Evolutionary conservation across 164 flowering plant species (phyloP), one percentile per base, ranked within the genome.

Genomic region (Kingdonia uniflora): DNA sequence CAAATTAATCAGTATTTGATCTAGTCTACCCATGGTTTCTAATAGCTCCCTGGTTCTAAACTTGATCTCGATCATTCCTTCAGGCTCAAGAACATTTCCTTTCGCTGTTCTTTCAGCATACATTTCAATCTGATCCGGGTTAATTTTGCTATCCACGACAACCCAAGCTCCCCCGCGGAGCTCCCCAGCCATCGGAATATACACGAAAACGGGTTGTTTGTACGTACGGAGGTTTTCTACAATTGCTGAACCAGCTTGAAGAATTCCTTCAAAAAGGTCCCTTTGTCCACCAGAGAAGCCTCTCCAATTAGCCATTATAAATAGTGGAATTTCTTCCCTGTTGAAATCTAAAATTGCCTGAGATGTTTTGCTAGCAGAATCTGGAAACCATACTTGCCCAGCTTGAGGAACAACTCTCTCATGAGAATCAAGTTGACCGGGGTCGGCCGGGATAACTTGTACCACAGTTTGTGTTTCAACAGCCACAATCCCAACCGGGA

Each of bases 111-210:
- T 65, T 52, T 89, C 99, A 7, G 97, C 99, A 71, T 85, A 94
- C 97, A 94, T 89, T 68, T 94, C 99, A 42, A 94, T 80, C 57
- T 85, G 91, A 60, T 87, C 90, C 8, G 99, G 74, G 65, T 89
- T 94, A 52, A 94, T 87, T 64, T 66, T 71, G 65, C 97, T 80
- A 64, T 89, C 99, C 48, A 94, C 84, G 45, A 94, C 97, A 23
- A 89, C 97, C 99, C 99, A 94, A n/a, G 99, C 97, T 35, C 99
- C 99, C 22, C 97, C 99, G 45, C 97, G 95, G 21, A 94, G 94
- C 71, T 94, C 99, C 20, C 91, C 94, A 81, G 74, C 83, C 95
- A 77, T 83, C 37, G 99, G 99, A 46, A 94, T 94, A 68, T 85
- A 94, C 3, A 94, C 92, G 65, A 94, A 94, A 42, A 87, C 92